phyloP scores from a whole-genome alignment of 129 eudicot genomes.

The Ambrosia artemisiifolia region DNA sequence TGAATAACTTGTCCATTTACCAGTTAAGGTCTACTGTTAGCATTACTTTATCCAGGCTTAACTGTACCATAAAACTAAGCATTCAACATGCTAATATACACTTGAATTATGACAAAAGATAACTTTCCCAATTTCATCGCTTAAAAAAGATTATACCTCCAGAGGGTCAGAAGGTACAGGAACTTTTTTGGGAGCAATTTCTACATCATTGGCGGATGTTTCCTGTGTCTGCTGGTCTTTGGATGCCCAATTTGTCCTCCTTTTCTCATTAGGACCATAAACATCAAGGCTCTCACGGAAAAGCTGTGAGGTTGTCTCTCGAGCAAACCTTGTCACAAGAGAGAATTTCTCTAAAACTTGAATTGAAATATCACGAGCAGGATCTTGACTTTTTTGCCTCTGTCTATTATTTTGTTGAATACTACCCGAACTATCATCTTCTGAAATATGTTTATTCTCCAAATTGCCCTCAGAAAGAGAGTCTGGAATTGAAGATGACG shows the following conservation, averaged over 20 bases:
- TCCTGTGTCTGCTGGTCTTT: constrained; percentile 27
- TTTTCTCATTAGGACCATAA: constrained; percentile 43
- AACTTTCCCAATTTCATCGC: not conserved
- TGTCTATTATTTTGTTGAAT: constrained; percentile 53
- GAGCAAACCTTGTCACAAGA: constrained; percentile 92
- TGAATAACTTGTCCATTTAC: not conserved
- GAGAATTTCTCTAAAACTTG: constrained; percentile 91
- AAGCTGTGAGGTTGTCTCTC: constrained; percentile 95
- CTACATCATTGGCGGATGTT: constrained; percentile 30
- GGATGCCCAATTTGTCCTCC: constrained; percentile 47
- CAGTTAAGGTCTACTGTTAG: not conserved
- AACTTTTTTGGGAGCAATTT: constrained; percentile 38
- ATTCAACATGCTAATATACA: constrained; percentile 5
- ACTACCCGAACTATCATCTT: constrained; percentile 32
- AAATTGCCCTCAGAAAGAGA: constrained; percentile 39
- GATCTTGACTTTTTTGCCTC: constrained; percentile 66
- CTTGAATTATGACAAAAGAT: not conserved
- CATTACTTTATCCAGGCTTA: not conserved
- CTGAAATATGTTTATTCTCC: constrained; percentile 33
- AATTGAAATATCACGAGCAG: constrained; percentile 89
- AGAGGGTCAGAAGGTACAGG: constrained; percentile 73
- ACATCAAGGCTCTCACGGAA: constrained; percentile 76
- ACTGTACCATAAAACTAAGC: constrained; percentile 5
- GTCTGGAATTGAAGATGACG: constrained; percentile 43
- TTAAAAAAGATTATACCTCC: constrained; percentile 47